These are phyloP conservation scores for Fraxinus xanthoxyloides DNA, from an alignment of 305 asterid genomes.

Conservation along the genomic window DNA sequence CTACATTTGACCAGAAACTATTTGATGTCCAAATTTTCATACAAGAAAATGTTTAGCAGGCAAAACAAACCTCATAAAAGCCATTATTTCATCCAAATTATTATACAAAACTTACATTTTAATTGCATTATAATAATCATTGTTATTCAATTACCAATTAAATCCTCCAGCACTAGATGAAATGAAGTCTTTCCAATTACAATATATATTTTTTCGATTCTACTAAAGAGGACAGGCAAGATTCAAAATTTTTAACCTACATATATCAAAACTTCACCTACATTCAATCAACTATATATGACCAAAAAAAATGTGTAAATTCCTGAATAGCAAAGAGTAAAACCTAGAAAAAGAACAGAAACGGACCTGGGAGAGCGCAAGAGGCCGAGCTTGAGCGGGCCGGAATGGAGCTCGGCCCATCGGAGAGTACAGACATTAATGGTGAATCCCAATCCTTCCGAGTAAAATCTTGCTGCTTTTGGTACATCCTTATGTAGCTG, in stretches of 20 bases:
- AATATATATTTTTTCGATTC: not conserved
- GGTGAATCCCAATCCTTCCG: constrained; percentile 79
- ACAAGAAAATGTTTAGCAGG: not conserved
- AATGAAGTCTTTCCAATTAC: not conserved
- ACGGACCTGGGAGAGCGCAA: constrained; percentile 57
- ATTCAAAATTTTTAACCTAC: not conserved
- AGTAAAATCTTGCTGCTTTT: constrained; percentile 77
- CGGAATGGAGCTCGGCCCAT: constrained; percentile 90
- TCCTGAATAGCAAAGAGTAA: not conserved
- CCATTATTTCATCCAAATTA: not conserved
- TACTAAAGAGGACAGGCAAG: not conserved
- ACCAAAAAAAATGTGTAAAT: not conserved
- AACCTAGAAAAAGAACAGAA: not conserved
- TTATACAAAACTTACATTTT: not conserved
- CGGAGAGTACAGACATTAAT: constrained; percentile 73
- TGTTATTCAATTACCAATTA: not conserved
- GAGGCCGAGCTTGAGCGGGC: constrained; percentile 80
- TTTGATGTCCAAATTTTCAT: not conserved
- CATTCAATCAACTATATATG: not conserved
- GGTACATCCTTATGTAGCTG: constrained; percentile 89
- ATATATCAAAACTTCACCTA: not conserved
- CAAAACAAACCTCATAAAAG: not conserved
- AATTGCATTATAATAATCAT: not conserved
- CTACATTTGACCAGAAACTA: not conserved
- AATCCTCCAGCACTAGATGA: not conserved